Percentiles rank a stretch among this genome's conserved stretches.
Evolutionary conservation across 768 basidiomycete genomes (phyloP).

Genomic region (Hygrocybe punicea): DNA sequence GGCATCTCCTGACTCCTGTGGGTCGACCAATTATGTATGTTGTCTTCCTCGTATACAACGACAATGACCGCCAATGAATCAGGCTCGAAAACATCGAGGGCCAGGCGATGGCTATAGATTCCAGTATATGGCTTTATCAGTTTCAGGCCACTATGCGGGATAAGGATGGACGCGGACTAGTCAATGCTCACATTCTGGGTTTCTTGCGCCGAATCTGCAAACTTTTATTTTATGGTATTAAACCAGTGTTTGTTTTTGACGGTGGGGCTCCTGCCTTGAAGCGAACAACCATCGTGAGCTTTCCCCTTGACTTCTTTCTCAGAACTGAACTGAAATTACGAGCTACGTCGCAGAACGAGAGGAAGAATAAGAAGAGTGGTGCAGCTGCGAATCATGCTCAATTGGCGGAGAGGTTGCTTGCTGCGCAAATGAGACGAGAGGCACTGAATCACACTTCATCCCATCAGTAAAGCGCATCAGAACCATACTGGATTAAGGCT

Average conservation of each 20-base stretch:
- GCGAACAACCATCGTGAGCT: slow-evolving; percentile 76
- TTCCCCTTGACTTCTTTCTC: background rate
- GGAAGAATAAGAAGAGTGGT: slow-evolving; percentile 88
- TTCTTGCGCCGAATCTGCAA: slow-evolving; percentile 89
- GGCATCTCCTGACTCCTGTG: slow-evolving; percentile 89
- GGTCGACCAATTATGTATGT: slow-evolving; percentile 89
- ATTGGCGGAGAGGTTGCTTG: slow-evolving; percentile 87
- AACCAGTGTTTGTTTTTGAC: slow-evolving; percentile 98
- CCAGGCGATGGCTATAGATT: slow-evolving; percentile 95
- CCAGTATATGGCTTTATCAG: slow-evolving; percentile 99
- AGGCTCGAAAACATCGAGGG: slow-evolving; percentile 94
- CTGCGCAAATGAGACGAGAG: slow-evolving; percentile 88
- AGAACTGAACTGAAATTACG: background rate
- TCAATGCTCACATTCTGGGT: slow-evolving; percentile 92
- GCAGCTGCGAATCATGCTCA: slow-evolving; percentile 82
- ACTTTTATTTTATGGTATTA: slow-evolving; percentile 94
- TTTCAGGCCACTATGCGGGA: slow-evolving; percentile 99
- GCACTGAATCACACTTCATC: slow-evolving; percentile 65
- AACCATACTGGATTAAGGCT: background rate
- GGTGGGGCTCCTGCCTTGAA: slow-evolving; percentile 93
- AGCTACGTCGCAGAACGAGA: slow-evolving; percentile 56
- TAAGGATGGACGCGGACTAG: slow-evolving; percentile 85
- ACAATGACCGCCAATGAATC: slow-evolving; percentile 2
- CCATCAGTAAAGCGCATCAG: slow-evolving; percentile 32
- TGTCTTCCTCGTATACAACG: background rate